Percentiles rank a stretch among this genome's conserved stretches.
Conservation (phyloP, 2,329 filamentous ascomycete species). For the Ascomycota sp. region DNA sequence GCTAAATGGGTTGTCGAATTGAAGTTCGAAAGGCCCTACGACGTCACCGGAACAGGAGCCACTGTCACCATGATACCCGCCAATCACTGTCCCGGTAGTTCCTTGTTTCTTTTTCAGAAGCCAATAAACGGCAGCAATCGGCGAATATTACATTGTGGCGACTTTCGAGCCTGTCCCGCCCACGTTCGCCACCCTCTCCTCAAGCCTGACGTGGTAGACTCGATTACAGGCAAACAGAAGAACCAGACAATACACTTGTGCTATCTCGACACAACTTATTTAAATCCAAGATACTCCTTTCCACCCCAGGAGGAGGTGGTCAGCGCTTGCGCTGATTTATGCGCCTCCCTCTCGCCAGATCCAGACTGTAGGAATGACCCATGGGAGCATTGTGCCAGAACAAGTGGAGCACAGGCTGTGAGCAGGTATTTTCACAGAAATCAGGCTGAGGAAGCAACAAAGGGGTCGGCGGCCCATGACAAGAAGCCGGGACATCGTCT, state of each 20-base stretch:
- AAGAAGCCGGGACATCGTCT: conserved; percentile 35
- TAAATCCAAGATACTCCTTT: conserved; percentile 90
- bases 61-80: conserved; percentile 87
- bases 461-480: conserved; percentile 6
- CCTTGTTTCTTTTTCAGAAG: conserved; percentile 84
- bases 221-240: conserved; percentile 45
- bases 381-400: conserved; percentile 23
- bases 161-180: conserved; percentile 76
- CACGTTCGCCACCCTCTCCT: conserved; percentile 71
- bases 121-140: conserved; percentile 43
- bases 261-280: conserved; percentile 92
- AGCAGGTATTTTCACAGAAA: conserved; percentile 30
- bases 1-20: conserved; percentile 69
- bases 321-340: conserved; percentile 69
- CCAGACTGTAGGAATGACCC: conserved; percentile 25
- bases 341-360: conserved; percentile 53
- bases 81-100: conserved; percentile 92
- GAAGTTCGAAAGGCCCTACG: conserved; percentile 62
- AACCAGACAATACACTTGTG: conserved; percentile 88
- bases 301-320: conserved; percentile 79
- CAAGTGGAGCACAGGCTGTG: conserved; percentile 21
- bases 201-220: conserved; percentile 52
- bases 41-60: conserved; percentile 66
- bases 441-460: conserved; percentile 11
- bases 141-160: conserved; percentile 81